A percentile compares a stretch with the other conserved stretches of the same genome.
phyloP scores from a whole-genome alignment of 2,329 filamentous ascomycete genomes.

The Fusarium newnesense region DNA sequence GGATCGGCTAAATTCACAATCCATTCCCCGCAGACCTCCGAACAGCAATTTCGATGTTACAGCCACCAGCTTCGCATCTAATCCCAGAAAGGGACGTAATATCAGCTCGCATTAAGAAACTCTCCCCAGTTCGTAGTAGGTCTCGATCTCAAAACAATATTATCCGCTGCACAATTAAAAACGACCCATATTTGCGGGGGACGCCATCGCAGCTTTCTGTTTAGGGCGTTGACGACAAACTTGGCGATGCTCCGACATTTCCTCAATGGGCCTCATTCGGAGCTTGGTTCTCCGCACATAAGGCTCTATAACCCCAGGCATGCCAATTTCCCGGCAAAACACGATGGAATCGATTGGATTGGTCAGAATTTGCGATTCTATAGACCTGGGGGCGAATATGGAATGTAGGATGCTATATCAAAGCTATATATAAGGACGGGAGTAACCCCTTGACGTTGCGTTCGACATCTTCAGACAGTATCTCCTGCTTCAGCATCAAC shows the following conservation, averaged over 20 bases:
- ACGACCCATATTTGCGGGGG: neutral
- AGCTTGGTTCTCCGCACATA: conserved; percentile 24
- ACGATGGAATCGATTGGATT: neutral
- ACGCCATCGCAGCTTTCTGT: neutral
- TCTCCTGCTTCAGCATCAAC: neutral
- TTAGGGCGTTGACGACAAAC: neutral
- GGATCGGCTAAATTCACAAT: neutral
- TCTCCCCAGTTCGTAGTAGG: neutral
- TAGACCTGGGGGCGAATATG: neutral
- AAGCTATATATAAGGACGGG: conserved; percentile 7
- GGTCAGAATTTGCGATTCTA: neutral
- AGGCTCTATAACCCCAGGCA: neutral
- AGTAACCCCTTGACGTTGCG: neutral
- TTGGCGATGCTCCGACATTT: conserved; percentile 26
- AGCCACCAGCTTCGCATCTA: neutral
- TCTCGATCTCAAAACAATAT: neutral
- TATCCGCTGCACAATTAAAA: neutral
- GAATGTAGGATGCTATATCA: neutral
- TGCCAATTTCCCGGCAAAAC: conserved; percentile 5
- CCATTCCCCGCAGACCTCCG: neutral
- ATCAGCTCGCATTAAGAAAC: neutral
- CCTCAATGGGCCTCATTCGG: conserved; percentile 19
- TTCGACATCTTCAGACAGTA: neutral
- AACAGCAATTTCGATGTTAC: neutral
- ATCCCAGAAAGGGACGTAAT: neutral